Percentiles rank a stretch among this genome's conserved stretches.
Conservation (phyloP, 441 rosid genomes). For the Populus trichocarpa region DNA sequence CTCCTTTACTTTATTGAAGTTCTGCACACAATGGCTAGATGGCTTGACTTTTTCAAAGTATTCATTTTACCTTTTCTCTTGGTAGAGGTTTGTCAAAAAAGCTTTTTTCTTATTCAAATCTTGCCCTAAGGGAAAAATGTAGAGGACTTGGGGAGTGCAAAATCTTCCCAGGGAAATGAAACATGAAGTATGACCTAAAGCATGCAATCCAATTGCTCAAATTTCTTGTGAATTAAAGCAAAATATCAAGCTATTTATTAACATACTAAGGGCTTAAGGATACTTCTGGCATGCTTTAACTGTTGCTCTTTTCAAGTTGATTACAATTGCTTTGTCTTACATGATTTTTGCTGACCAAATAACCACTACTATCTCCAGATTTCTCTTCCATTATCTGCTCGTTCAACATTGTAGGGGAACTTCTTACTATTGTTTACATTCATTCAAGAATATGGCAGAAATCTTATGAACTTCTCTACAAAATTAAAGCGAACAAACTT, state of each 20-base stretch:
- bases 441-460: neutral
- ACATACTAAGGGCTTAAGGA: neutral
- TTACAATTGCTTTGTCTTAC: neutral
- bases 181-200: neutral
- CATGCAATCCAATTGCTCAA: neutral
- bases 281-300: neutral
- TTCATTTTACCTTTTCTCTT: neutral
- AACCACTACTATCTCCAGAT: neutral
- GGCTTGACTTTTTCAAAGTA: conserved; percentile 6
- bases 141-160: neutral
- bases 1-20: conserved; percentile 7
- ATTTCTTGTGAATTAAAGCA: neutral
- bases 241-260: neutral
- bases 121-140: neutral
- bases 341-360: neutral
- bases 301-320: neutral
- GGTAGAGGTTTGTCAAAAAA: no score
- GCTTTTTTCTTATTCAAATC: neutral
- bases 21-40: neutral
- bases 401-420: neutral
- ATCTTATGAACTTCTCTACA: neutral
- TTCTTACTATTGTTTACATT: neutral
- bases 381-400: neutral
- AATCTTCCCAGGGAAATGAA: neutral
- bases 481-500: neutral